phyloP scores from a whole-genome alignment of 106 monocot genomes.

The Amphibolis antarctica region DNA sequence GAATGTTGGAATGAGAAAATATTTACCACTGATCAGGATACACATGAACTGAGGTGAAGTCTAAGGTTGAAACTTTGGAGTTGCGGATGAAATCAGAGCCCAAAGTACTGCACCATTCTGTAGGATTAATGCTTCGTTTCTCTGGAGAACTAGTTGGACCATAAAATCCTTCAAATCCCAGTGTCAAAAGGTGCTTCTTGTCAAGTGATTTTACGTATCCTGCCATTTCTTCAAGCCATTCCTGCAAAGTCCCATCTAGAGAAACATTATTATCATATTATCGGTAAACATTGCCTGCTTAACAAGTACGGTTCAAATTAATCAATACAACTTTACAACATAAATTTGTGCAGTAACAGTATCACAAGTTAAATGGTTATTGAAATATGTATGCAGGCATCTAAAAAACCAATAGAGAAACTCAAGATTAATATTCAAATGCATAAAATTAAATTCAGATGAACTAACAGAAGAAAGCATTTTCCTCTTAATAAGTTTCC shows the following conservation, averaged over 20 bases:
- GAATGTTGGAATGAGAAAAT: no score
- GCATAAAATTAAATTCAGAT: no score
- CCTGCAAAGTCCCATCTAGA: constrained; percentile 25
- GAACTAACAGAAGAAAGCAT: no score
- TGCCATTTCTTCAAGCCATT: constrained; percentile 94
- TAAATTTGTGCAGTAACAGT: no score
- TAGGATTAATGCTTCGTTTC: constrained; percentile 52
- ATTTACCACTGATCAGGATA: constrained; percentile 91
- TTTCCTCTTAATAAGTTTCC: no score
- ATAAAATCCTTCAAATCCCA: constrained; percentile 88
- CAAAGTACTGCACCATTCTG: constrained; percentile 36
- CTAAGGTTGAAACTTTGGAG: constrained; percentile 40
- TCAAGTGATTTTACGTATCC: constrained; percentile 62
- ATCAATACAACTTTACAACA: no score
- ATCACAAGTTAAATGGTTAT: no score
- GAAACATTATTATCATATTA: neutral
- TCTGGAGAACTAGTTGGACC: constrained; percentile 46
- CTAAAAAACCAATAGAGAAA: no score
- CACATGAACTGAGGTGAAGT: constrained; percentile 71
- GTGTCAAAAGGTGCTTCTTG: constrained; percentile 69
- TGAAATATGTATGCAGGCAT: no score
- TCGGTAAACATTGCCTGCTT: no score
- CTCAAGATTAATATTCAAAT: no score
- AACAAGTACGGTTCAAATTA: no score
- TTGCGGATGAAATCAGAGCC: constrained; percentile 94